Evolutionary conservation across 2,329 filamentous ascomycete species (phyloP).

Genomic region (Ophiobolus disseminans): DNA sequence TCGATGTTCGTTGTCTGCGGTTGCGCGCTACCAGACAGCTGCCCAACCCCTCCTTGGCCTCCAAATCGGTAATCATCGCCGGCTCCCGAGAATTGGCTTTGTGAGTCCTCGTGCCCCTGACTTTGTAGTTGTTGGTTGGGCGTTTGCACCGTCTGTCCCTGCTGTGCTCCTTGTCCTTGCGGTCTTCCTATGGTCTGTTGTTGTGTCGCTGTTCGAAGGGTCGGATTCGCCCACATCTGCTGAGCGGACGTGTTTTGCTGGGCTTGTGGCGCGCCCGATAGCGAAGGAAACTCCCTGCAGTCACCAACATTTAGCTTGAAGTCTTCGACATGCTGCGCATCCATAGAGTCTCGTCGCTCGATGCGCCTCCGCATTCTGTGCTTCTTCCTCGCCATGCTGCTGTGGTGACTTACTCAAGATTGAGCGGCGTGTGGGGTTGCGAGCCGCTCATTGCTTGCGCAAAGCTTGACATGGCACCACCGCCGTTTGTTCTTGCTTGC

Average conservation of each 20-base stretch:
- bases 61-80: conserved; percentile 65
- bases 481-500: conserved; percentile 59
- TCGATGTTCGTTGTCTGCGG: conserved; percentile 65
- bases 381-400: conserved; percentile 8
- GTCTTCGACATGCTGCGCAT: conserved; percentile 4
- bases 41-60: conserved; percentile 61
- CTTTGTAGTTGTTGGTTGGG: conserved; percentile 55
- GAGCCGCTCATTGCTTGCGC: conserved; percentile 63
- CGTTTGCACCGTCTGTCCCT: conserved; percentile 43
- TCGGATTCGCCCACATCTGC: conserved; percentile 65
- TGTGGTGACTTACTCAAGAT: conserved; percentile 61
- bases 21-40: conserved; percentile 58
- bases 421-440: conserved; percentile 61
- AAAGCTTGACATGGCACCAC: conserved; percentile 60
- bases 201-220: conserved; percentile 58
- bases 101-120: conserved; percentile 50
- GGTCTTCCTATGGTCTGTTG: conserved; percentile 62
- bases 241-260: conserved; percentile 60
- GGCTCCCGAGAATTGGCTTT: conserved; percentile 59
- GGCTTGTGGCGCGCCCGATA: conserved; percentile 64
- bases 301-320: conserved; percentile 30
- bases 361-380: background rate
- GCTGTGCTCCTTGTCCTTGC: conserved; percentile 49
- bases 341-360: background rate
- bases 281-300: conserved; percentile 66